A percentile compares a stretch with the other conserved stretches of the same genome.
Conservation (phyloP, 2,329 filamentous ascomycete species). For the Triangularia verruculosa region DNA sequence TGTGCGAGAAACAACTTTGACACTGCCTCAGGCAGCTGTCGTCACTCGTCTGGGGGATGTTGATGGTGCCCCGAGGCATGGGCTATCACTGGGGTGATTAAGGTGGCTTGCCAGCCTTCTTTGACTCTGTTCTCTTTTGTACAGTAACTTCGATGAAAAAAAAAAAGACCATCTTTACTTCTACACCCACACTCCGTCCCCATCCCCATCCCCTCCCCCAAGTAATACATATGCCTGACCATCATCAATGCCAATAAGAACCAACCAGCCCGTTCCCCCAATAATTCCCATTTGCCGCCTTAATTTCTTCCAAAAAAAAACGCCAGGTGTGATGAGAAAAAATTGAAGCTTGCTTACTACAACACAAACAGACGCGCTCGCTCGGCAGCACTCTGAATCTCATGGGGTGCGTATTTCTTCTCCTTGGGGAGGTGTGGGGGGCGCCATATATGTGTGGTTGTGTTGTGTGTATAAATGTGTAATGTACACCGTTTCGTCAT, state of each 20-base stretch:
- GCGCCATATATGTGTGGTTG: constrained; percentile 9
- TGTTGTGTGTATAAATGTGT: constrained; percentile 17
- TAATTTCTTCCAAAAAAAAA: neutral
- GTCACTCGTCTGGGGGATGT: no score
- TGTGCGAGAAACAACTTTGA: neutral
- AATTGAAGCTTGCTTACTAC: constrained; percentile 4
- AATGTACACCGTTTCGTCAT: neutral
- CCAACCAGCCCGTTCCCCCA: neutral
- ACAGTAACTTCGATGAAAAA: constrained; percentile 8
- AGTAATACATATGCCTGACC: neutral
- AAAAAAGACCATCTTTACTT: constrained; percentile 10
- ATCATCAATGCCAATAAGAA: neutral
- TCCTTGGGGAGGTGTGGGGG: neutral
- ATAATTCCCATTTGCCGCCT: neutral
- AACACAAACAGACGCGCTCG: constrained; percentile 24
- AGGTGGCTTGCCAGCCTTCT: constrained; percentile 13
- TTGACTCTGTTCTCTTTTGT: constrained; percentile 22
- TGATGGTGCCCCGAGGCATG: no score
- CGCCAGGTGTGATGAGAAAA: neutral
- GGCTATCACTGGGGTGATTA: neutral
- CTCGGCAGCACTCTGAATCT: constrained; percentile 20
- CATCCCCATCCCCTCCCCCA: constrained; percentile 22
- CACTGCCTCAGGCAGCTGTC: neutral
- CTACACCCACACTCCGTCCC: constrained; percentile 24
- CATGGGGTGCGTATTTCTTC: neutral